Evolutionary conservation across 441 rosid genomes (phyloP).

Genomic region (Syzygium syzygioides): DNA sequence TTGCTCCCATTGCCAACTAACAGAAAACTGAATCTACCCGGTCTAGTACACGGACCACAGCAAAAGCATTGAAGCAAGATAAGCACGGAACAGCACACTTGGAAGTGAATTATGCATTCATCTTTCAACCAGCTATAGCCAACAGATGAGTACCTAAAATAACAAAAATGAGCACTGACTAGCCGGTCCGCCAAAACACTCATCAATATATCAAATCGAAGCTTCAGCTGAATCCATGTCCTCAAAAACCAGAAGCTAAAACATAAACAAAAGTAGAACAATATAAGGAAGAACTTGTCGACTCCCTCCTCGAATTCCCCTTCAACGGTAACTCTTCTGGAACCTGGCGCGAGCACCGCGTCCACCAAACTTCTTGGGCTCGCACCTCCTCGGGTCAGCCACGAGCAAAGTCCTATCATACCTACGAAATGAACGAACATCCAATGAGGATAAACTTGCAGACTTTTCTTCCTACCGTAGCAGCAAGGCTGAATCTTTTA

Average conservation of each 20-base stretch:
- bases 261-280: not conserved
- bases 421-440: not conserved
- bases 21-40: rapidly evolving
- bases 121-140: not conserved
- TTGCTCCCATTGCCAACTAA: not conserved
- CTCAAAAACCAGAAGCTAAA: not conserved
- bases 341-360: constrained; percentile 86
- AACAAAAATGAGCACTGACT: not conserved
- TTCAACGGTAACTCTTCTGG: constrained; percentile 82
- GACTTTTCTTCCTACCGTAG: not conserved
- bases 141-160: not conserved
- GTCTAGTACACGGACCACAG: not conserved
- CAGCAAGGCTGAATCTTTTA: not conserved
- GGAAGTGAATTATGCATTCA: not conserved
- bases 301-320: not conserved
- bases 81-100: not conserved
- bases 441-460: not conserved
- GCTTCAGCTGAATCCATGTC: not conserved
- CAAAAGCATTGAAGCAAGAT: not conserved
- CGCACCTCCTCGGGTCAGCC: constrained; percentile 73
- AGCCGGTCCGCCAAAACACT: not conserved
- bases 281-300: not conserved
- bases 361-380: constrained; percentile 83
- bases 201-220: not conserved
- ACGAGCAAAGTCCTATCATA: constrained; percentile 67